phyloP scores from a whole-genome alignment of 495 filamentous ascomycete species.

The Trichoderma virens region DNA sequence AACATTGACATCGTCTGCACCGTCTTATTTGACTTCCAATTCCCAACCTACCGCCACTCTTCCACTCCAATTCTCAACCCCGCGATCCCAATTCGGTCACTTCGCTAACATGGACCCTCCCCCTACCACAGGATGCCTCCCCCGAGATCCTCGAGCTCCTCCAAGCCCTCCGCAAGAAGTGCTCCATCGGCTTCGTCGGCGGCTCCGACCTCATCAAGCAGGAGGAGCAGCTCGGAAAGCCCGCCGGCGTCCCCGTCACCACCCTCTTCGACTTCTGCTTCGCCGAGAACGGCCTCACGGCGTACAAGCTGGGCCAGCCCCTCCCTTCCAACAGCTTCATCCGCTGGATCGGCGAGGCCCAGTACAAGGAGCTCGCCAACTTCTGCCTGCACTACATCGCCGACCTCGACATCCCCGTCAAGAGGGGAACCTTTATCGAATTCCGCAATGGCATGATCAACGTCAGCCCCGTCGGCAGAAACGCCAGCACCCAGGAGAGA shows the following conservation, averaged over 20 bases:
- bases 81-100: neutral
- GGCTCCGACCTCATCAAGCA: slow-evolving; percentile 86
- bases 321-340: slow-evolving; percentile 80
- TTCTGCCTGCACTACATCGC: slow-evolving; percentile 87
- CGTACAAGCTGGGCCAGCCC: slow-evolving; percentile 68
- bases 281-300: slow-evolving; percentile 88
- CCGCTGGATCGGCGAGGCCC: slow-evolving; percentile 81
- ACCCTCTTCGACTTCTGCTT: slow-evolving; percentile 94
- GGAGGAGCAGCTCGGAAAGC: slow-evolving; percentile 82
- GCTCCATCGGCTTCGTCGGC: slow-evolving; percentile 86
- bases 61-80: neutral
- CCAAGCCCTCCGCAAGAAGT: slow-evolving; percentile 70
- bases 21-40: neutral
- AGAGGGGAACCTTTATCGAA: slow-evolving; percentile 94
- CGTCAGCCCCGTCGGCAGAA: slow-evolving; percentile 83
- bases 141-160: slow-evolving; percentile 81
- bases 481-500: slow-evolving; percentile 73
- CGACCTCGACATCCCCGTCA: slow-evolving; percentile 78
- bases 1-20: no score
- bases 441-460: slow-evolving; percentile 98
- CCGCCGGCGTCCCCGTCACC: slow-evolving; percentile 51
- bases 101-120: slow-evolving; percentile 8
- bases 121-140: slow-evolving; percentile 44
- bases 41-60: neutral
- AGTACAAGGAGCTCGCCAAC: slow-evolving; percentile 79